These are phyloP conservation scores for Tranzscheliella williamsii DNA, from an alignment of 1,284 basidiomycete species.

Conservation along the genomic window DNA sequence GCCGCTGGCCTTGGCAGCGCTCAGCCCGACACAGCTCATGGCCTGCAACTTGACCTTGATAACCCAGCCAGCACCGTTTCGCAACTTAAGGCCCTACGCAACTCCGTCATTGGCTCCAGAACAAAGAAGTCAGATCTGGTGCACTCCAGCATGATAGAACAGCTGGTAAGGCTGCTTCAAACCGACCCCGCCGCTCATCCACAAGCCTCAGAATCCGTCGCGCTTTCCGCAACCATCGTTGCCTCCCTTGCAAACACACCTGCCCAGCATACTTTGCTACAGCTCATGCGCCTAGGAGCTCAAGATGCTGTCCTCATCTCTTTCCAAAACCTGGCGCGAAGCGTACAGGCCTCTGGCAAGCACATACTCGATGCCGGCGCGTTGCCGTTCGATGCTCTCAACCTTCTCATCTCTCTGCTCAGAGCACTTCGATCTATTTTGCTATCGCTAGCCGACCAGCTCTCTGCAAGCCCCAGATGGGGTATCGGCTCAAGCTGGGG, in stretches of 20 bases:
- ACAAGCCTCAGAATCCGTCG: conserved; percentile 23
- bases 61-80: conserved; percentile 16
- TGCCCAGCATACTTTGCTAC: conserved; percentile 23
- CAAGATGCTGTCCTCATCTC: conserved; percentile 35
- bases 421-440: conserved; percentile 47
- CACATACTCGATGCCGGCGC: conserved; percentile 12
- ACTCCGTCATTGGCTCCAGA: conserved; percentile 40
- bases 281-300: conserved; percentile 28
- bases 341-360: conserved; percentile 3
- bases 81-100: conserved; percentile 37
- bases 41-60: conserved; percentile 17
- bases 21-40: neutral
- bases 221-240: conserved; percentile 33
- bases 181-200: conserved; percentile 17
- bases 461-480: conserved; percentile 47
- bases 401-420: conserved; percentile 36
- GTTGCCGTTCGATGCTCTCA: conserved; percentile 6
- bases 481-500: conserved; percentile 51
- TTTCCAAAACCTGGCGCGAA: conserved; percentile 14
- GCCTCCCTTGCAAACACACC: conserved; percentile 41
- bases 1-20: neutral
- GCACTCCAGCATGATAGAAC: conserved; percentile 24
- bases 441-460: conserved; percentile 46
- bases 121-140: conserved; percentile 40
- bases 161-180: conserved; percentile 28